These are phyloP conservation scores for Nissolia schottii DNA, from an alignment of 306 rosid species.

Conservation along the genomic window DNA sequence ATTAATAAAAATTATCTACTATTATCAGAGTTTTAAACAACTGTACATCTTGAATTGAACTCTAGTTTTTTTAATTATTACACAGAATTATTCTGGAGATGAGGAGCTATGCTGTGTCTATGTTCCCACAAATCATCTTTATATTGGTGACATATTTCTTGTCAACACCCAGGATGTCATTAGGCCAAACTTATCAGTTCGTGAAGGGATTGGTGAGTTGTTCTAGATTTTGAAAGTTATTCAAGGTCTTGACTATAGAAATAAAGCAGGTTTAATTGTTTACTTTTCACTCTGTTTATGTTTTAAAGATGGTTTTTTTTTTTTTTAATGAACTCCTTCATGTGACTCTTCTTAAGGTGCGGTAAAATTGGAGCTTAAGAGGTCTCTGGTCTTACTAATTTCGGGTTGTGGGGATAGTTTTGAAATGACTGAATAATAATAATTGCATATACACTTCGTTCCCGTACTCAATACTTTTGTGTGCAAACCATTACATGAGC, in stretches of 20 bases:
- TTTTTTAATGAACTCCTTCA: neutral
- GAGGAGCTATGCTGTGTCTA: constrained; percentile 94
- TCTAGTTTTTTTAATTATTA: constrained; percentile 1
- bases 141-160: constrained; percentile 89
- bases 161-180: constrained; percentile 77
- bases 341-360: neutral
- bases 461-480: neutral
- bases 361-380: neutral
- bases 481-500: neutral
- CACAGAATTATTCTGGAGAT: constrained; percentile 86
- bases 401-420: neutral
- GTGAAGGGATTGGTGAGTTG: constrained; percentile 96
- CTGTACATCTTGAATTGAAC: constrained; percentile 1
- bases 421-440: neutral
- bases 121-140: constrained; percentile 96
- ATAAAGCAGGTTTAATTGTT: neutral
- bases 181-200: constrained; percentile 90
- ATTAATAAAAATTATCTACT: constrained; percentile 2
- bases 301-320: neutral
- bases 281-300: neutral
- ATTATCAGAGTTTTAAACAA: neutral
- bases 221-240: constrained; percentile 7
- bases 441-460: neutral
- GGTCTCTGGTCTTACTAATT: neutral
- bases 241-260: neutral